phyloP scores from a whole-genome alignment of 345 rosid species.

The Aurinia saxatilis region DNA sequence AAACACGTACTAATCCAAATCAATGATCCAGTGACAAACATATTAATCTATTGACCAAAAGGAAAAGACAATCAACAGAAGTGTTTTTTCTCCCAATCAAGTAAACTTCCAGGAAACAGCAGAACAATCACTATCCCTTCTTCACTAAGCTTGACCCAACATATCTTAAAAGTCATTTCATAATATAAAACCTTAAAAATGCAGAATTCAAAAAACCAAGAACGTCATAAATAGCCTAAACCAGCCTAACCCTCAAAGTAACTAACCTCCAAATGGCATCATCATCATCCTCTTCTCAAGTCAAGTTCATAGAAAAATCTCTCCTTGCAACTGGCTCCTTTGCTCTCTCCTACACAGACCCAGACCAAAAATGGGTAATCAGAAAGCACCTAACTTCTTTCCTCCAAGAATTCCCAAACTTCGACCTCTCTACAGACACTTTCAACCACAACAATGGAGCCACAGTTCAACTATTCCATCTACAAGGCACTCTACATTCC shows the following conservation, averaged over 20 bases:
- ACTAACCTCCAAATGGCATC: slow-evolving; percentile 11
- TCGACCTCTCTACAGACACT: slow-evolving; percentile 32
- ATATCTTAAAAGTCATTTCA: slow-evolving; percentile 12
- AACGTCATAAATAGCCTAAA: slow-evolving; percentile 16
- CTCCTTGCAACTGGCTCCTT: slow-evolving; percentile 33
- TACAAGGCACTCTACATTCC: slow-evolving; percentile 35
- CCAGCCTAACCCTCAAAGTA: neutral
- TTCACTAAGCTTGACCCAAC: slow-evolving; percentile 22
- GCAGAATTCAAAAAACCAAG: slow-evolving; percentile 7
- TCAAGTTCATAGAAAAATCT: slow-evolving; percentile 56
- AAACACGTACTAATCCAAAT: neutral
- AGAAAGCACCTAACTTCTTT: slow-evolving; percentile 53
- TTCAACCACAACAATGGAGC: slow-evolving; percentile 64
- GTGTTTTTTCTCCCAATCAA: neutral
- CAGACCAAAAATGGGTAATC: slow-evolving; percentile 52
- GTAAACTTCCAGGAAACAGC: slow-evolving; percentile 24
- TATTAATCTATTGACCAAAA: neutral
- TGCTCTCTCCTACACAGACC: slow-evolving; percentile 56
- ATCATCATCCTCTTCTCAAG: slow-evolving; percentile 25
- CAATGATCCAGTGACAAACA: neutral
- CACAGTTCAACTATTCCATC: slow-evolving; percentile 41
- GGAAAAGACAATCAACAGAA: slow-evolving; percentile 8
- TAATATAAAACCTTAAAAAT: slow-evolving; percentile 9
- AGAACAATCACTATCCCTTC: slow-evolving; percentile 15
- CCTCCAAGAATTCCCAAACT: slow-evolving; percentile 40